Evolutionary conservation across 1,139 yeast genomes (phyloP).

Genomic region (Nadsonia starkeyi-henricii): DNA sequence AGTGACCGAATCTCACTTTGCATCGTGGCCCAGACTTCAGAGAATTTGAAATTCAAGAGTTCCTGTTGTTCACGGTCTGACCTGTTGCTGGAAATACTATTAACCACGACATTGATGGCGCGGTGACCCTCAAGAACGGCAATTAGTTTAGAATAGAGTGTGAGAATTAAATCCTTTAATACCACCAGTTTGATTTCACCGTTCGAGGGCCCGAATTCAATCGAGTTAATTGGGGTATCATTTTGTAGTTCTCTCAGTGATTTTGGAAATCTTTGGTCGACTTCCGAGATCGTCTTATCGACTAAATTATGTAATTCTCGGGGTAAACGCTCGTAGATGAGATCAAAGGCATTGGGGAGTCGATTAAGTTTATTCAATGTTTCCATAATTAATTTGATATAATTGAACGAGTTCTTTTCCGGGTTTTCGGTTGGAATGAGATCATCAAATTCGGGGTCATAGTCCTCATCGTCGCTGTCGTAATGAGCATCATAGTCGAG

Average conservation of each 20-base stretch:
- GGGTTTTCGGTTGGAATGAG: constrained; percentile 17
- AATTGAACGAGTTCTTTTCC: constrained; percentile 39
- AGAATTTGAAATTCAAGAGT: constrained; percentile 30
- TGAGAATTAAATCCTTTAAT: constrained; percentile 56
- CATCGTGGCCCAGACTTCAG: constrained; percentile 43
- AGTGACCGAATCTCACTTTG: constrained; percentile 45
- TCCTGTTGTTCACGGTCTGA: constrained; percentile 11
- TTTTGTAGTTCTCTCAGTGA: constrained; percentile 10
- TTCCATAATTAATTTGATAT: constrained; percentile 40
- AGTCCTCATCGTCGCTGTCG: constrained; percentile 1
- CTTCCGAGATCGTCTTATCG: constrained; percentile 50
- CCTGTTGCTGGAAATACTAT: constrained; percentile 20
- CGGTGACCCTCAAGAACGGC: constrained; percentile 60
- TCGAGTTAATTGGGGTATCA: constrained; percentile 11
- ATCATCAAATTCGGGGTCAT: constrained; percentile 14
- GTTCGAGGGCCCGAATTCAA: constrained; percentile 15
- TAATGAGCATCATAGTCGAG: constrained; percentile 11
- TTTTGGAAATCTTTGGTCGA: constrained; percentile 39
- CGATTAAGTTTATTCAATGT: constrained; percentile 52
- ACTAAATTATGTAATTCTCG: constrained; percentile 41
- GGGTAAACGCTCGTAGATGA: constrained; percentile 35
- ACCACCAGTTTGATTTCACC: constrained; percentile 43
- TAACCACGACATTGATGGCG: constrained; percentile 44
- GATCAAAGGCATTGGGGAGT: constrained; percentile 45
- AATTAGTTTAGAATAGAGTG: constrained; percentile 47